Base-by-base conservation (phyloP, 2,329 filamentous ascomycete species). In the Rhynchosporium secalis region DNA sequence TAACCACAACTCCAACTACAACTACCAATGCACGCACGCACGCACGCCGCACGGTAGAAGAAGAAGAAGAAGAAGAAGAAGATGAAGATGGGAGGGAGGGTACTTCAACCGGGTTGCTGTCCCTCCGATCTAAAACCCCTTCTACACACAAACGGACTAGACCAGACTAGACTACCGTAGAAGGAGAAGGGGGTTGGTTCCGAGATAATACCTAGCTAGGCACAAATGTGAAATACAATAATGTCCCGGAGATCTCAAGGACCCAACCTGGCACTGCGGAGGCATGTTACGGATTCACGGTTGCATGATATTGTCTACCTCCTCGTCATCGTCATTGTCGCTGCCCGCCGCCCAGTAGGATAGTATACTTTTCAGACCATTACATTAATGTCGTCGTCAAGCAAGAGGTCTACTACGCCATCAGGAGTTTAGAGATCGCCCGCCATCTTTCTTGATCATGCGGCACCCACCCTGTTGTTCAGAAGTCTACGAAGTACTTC, bases 361-460 rank as follows among this genome's bases (percentile, higher is more conserved):
- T 43, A 46, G 26, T n/a, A 46, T 46, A 46, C n/a, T 26, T 46
- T 46, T 43, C 38, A 26, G 55, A n/a, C 33, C 43, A 47, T 20
- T 20, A n/a, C 41, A 36, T 51, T 26, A 15, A 33, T 45, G 47
- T 28, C 29, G 8, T 28, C 43, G 33, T 58, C 29, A 41, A 45
- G 12, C 46, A 47, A 15, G 15, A 45, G n/a, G 40, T 20, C 38
- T 41, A 63, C 62, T 61, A 66, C 68, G 65, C 68, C 67, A 70
- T 69, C 56, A 48, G 12, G 38, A 65, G 58, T 60, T 20, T 63
- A 58, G 62, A 62, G 69, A 71, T 70, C 69, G 66, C 56, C 69
- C 69, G 66, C 56, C 69, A 66, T 59, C 56, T 43, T 66, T 59
- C 56, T 43, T 69, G 68, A 69, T 71, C 69, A 71, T 71, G 69